Evolutionary conservation across 768 basidiomycete genomes (phyloP).

Genomic region (Tulasnella sp.): DNA sequence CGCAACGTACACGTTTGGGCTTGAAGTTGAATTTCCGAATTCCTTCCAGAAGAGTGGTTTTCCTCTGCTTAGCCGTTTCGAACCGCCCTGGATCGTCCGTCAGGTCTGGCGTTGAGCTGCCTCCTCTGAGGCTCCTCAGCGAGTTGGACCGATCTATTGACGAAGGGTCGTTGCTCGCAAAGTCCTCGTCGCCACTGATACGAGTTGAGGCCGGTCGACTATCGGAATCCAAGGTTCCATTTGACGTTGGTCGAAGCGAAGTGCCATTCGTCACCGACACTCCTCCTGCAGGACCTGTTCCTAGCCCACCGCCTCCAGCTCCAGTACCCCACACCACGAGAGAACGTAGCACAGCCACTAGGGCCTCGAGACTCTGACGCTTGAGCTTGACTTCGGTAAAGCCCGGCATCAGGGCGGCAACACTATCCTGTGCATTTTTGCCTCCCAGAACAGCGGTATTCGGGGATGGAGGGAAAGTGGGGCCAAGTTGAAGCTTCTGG

Average conservation of each 20-base stretch:
- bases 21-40: constrained; percentile 99
- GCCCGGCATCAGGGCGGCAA: constrained; percentile 54
- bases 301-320: constrained; percentile 37
- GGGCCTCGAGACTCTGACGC: constrained; percentile 91
- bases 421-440: constrained; percentile 61
- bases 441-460: constrained; percentile 63
- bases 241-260: background rate
- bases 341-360: constrained; percentile 84
- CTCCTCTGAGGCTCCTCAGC: constrained; percentile 55
- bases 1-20: constrained; percentile 79
- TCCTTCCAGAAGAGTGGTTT: constrained; percentile 91
- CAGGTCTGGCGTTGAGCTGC: constrained; percentile 72
- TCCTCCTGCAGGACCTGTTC: constrained; percentile 1
- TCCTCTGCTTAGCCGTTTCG: constrained; percentile 94
- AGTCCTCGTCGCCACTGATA: constrained; percentile 24
- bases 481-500: constrained; percentile 39
- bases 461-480: constrained; percentile 62
- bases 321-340: constrained; percentile 87
- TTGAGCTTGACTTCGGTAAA: constrained; percentile 82
- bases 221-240: background rate
- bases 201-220: constrained; percentile 6
- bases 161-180: background rate
- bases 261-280: background rate
- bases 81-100: constrained; percentile 91
- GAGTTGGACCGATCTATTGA: background rate